phyloP scores from a whole-genome alignment of 2,329 filamentous ascomycete species.

The Nothophoma quercina region DNA sequence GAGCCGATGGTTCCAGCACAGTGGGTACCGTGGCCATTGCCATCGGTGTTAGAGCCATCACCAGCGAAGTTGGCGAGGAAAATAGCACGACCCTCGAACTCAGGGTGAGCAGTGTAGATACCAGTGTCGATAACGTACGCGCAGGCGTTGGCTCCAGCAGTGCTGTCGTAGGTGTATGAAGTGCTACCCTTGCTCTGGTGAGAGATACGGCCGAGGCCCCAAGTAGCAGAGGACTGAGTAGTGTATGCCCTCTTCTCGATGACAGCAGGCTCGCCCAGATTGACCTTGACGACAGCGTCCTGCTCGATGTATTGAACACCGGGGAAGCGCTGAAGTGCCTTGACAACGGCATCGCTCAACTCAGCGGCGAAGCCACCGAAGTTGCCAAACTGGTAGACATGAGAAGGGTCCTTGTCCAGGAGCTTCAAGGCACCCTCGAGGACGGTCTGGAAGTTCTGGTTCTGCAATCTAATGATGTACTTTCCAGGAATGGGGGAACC shows the following conservation, averaged over 20 bases:
- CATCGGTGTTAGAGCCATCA: conserved; percentile 45
- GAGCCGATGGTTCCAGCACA: conserved; percentile 49
- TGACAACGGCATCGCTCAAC: conserved; percentile 40
- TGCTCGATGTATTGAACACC: conserved; percentile 52
- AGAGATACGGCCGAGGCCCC: conserved; percentile 54
- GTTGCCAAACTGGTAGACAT: conserved; percentile 49
- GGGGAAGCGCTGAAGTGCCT: conserved; percentile 38
- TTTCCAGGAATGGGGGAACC: conserved; percentile 50
- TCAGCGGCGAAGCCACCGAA: conserved; percentile 52
- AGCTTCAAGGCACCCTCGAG: conserved; percentile 40
- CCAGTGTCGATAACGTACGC: conserved; percentile 73
- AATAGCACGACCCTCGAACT: conserved; percentile 51
- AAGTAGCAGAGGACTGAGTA: conserved; percentile 50
- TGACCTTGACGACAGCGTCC: conserved; percentile 47
- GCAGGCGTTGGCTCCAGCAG: conserved; percentile 53
- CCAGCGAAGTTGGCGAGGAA: conserved; percentile 50
- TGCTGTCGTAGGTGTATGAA: conserved; percentile 51
- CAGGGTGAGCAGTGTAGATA: conserved; percentile 62
- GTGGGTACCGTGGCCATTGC: conserved; percentile 52
- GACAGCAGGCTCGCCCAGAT: conserved; percentile 27
- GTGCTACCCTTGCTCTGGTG: conserved; percentile 39
- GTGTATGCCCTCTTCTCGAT: conserved; percentile 46
- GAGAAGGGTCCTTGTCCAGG: conserved; percentile 37
- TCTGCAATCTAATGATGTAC: conserved; percentile 58
- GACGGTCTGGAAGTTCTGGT: conserved; percentile 36